Evolutionary conservation across 2,329 filamentous ascomycete genomes (phyloP).

Genomic region (Pyrenochaeta sp.): DNA sequence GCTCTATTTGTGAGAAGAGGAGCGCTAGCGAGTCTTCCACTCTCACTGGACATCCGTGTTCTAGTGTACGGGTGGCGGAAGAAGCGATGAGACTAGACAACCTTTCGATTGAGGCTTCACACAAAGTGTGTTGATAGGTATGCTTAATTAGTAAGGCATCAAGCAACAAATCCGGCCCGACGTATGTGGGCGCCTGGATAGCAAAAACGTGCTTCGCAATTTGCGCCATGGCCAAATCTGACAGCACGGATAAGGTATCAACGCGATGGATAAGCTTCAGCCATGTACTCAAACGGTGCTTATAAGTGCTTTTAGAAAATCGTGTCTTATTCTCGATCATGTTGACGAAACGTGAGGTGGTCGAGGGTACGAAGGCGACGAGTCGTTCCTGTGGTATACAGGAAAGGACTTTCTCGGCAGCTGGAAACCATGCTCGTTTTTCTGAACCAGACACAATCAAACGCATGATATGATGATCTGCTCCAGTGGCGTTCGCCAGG

Average conservation of each 20-base stretch:
- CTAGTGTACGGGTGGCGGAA: neutral
- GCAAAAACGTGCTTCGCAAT: constrained; percentile 6
- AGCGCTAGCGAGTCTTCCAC: constrained; percentile 18
- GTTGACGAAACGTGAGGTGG: constrained; percentile 18
- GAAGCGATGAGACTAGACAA: constrained; percentile 4
- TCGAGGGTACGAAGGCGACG: constrained; percentile 6
- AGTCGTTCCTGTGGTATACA: constrained; percentile 20
- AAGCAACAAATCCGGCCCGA: constrained; percentile 2
- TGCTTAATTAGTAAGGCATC: constrained; percentile 6
- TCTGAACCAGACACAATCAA: constrained; percentile 6
- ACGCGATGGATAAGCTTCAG: constrained; percentile 26
- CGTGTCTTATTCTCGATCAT: neutral
- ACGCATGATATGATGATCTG: neutral
- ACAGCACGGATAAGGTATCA: constrained; percentile 6
- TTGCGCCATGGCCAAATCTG: constrained; percentile 1
- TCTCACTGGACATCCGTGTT: neutral
- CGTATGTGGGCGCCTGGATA: neutral
- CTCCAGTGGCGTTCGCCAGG: constrained; percentile 1
- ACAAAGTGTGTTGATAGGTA: neutral
- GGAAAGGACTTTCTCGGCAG: constrained; percentile 12
- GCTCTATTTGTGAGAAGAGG: constrained; percentile 20
- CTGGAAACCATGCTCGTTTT: constrained; percentile 1
- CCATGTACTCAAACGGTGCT: constrained; percentile 21
- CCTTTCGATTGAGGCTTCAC: constrained; percentile 1
- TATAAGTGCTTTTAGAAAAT: neutral